Conservation (phyloP, 495 filamentous ascomycete species). For the Talaromyces trachyspermus region DNA sequence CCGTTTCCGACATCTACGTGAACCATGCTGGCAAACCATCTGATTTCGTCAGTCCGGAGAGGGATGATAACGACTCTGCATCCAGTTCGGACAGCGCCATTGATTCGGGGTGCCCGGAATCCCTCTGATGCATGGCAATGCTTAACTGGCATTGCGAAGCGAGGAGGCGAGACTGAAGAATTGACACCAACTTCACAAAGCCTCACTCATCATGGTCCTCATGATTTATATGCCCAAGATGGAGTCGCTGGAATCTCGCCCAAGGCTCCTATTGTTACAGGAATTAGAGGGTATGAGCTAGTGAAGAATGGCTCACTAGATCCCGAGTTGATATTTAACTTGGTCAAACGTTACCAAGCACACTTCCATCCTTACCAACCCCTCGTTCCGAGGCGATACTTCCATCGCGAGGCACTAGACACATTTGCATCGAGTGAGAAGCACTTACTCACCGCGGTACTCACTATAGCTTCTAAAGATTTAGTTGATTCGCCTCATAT, state of each 20-base stretch:
- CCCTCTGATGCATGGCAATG: slow-evolving; percentile 46
- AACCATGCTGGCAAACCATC: slow-evolving; percentile 23
- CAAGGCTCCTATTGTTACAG: slow-evolving; percentile 12
- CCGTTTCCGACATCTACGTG: slow-evolving; percentile 31
- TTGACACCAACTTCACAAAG: slow-evolving; percentile 6
- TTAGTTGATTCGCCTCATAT: slow-evolving; percentile 47
- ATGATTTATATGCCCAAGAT: slow-evolving; percentile 15
- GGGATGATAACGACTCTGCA: slow-evolving; percentile 34
- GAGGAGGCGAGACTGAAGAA: slow-evolving; percentile 12
- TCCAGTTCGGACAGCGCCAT: slow-evolving; percentile 23
- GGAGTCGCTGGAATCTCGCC: slow-evolving; percentile 23
- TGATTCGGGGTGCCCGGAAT: slow-evolving; percentile 30
- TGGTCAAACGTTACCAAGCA: slow-evolving; percentile 46
- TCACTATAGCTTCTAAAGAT: slow-evolving; percentile 57
- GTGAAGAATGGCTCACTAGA: slow-evolving; percentile 44
- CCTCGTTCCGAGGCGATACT: slow-evolving; percentile 47
- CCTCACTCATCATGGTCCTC: background rate
- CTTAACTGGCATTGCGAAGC: slow-evolving; percentile 33
- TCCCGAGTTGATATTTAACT: slow-evolving; percentile 38
- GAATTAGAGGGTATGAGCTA: slow-evolving; percentile 42
- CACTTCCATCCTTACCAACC: slow-evolving; percentile 59
- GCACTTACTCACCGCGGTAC: slow-evolving; percentile 53
- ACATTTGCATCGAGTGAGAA: slow-evolving; percentile 46
- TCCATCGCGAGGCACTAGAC: slow-evolving; percentile 40
- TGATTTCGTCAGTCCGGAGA: slow-evolving; percentile 18